Percentiles rank a stretch among this genome's conserved stretches.
These are phyloP conservation scores for Arthrobotrys iridis DNA, from an alignment of 2,329 filamentous ascomycete genomes.

Conservation along the genomic window DNA sequence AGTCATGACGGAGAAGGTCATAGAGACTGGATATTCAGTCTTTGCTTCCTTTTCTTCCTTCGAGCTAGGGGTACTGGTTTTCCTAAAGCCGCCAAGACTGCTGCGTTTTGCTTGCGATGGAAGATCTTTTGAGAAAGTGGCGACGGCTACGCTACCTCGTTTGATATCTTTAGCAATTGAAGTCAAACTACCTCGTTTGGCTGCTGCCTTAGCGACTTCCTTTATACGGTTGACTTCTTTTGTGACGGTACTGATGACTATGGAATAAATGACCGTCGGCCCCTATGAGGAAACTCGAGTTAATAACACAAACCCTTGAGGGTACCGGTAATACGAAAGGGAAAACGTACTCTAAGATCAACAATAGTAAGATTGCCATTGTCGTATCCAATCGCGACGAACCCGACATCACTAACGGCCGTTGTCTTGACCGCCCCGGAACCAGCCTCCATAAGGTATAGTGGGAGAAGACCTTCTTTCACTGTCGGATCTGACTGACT, in stretches of 20 bases:
- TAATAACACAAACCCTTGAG: background rate
- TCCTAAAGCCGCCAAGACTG: constrained; percentile 64
- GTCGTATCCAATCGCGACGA: constrained; percentile 86
- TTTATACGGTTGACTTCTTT: constrained; percentile 20
- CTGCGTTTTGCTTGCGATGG: background rate
- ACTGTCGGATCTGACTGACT: constrained; percentile 65
- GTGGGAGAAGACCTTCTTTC: constrained; percentile 82
- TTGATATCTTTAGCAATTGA: constrained; percentile 78
- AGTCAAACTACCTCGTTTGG: constrained; percentile 59
- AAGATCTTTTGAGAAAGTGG: background rate
- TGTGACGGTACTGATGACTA: constrained; percentile 57
- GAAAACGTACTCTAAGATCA: constrained; percentile 72
- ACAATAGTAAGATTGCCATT: constrained; percentile 81
- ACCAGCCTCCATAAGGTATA: constrained; percentile 82
- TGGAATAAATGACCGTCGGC: constrained; percentile 81
- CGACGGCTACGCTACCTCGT: constrained; percentile 67
- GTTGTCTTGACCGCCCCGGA: constrained; percentile 82
- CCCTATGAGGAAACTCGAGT: constrained; percentile 63
- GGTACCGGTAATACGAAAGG: background rate
- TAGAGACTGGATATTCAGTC: constrained; percentile 79
- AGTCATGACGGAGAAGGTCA: constrained; percentile 94
- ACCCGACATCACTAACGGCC: constrained; percentile 90
- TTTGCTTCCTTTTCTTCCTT: constrained; percentile 62
- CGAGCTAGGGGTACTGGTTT: constrained; percentile 60
- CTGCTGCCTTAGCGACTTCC: background rate